Percentiles rank a stretch among this genome's conserved stretches.
Evolutionary conservation across 2,329 filamentous ascomycete species (phyloP).

Genomic region (Ascochyta lentis): DNA sequence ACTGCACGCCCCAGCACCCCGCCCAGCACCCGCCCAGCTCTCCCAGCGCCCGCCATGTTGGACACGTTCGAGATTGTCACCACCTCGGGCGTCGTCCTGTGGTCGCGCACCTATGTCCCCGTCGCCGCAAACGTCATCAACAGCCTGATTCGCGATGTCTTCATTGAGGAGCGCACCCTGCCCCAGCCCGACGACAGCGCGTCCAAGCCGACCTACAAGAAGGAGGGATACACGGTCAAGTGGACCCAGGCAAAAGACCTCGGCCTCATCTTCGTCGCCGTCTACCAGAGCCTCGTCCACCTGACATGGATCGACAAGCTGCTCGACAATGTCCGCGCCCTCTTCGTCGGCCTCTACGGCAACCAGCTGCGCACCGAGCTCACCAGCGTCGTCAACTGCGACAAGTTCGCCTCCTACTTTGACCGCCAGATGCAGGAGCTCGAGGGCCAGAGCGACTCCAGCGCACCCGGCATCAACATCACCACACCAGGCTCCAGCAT

Average conservation of each 20-base stretch:
- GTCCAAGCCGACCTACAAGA: conserved; percentile 77
- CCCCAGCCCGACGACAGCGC: conserved; percentile 66
- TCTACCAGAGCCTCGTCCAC: conserved; percentile 94
- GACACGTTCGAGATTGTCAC: conserved; percentile 97
- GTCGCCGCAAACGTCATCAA: conserved; percentile 87
- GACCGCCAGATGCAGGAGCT: conserved; percentile 89
- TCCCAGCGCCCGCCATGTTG: conserved; percentile 66
- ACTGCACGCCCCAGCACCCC: conserved; percentile 4
- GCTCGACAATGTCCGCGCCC: conserved; percentile 89
- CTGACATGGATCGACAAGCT: conserved; percentile 97
- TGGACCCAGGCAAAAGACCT: conserved; percentile 94
- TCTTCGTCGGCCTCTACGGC: conserved; percentile 90
- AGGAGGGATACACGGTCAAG: conserved; percentile 92
- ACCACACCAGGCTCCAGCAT: conserved; percentile 58
- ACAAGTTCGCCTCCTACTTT: conserved; percentile 86
- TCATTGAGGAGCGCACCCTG: conserved; percentile 89
- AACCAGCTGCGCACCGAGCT: conserved; percentile 84
- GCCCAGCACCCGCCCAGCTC: background rate
- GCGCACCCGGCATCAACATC: conserved; percentile 49
- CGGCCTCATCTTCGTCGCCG: conserved; percentile 94
- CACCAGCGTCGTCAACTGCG: conserved; percentile 78
- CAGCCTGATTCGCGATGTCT: conserved; percentile 92
- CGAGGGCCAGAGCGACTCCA: conserved; percentile 61
- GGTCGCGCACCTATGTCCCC: conserved; percentile 85
- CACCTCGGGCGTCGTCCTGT: conserved; percentile 93